phyloP scores from a whole-genome alignment of 208 protist genomes.

The Leishmania turanica region DNA sequence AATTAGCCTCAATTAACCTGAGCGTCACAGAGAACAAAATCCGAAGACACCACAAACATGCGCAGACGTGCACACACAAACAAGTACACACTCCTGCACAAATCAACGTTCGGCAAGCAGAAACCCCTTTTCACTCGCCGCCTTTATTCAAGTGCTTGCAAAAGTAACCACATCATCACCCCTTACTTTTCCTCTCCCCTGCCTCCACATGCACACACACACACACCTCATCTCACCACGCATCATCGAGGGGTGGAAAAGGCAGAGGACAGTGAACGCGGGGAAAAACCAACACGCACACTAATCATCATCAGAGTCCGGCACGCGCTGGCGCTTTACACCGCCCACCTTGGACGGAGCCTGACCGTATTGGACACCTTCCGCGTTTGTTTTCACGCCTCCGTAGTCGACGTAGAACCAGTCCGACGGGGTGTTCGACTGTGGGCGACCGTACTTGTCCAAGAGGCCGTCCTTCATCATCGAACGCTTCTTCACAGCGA shows the following conservation, averaged over 20 bases:
- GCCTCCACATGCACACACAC: background rate
- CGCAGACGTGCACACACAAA: background rate
- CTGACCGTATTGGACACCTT: conserved; percentile 80
- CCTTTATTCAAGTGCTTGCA: background rate
- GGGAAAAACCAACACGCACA: background rate
- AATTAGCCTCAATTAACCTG: conserved; percentile 14
- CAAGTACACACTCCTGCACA: background rate
- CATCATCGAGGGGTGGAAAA: background rate
- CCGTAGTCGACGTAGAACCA: conserved; percentile 97
- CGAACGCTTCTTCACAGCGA: conserved; percentile 96
- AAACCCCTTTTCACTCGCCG: background rate
- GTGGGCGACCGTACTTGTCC: conserved; percentile 98
- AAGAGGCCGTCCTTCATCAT: conserved; percentile 98
- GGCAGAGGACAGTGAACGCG: background rate
- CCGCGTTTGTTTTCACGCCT: conserved; percentile 86
- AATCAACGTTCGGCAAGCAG: background rate
- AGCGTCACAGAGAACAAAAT: conserved; percentile 9
- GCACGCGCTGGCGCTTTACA: conserved; percentile 57
- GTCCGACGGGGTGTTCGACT: conserved; percentile 96
- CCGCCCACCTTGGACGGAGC: conserved; percentile 43
- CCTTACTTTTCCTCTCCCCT: background rate
- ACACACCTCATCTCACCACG: background rate
- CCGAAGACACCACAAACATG: conserved; percentile 20
- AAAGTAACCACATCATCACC: background rate
- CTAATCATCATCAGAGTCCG: conserved; percentile 65